Evolutionary conservation across 1,139 yeast genomes (phyloP).

Genomic region (Geotrichum australiense): DNA sequence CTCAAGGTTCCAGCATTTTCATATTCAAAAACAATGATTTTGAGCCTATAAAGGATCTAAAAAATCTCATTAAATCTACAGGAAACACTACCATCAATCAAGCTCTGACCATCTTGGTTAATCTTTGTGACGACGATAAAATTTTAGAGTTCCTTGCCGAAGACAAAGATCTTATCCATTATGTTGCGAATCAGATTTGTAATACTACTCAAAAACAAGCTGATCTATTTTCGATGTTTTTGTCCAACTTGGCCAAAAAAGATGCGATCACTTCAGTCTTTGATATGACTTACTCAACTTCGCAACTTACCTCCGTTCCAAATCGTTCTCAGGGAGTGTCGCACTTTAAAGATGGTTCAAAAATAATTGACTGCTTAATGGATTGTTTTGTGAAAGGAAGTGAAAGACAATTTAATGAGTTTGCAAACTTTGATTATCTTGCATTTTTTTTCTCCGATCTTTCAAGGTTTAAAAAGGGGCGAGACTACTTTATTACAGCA

Average conservation of each 20-base stretch:
- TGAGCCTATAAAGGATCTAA: slow-evolving; percentile 69
- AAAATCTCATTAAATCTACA: slow-evolving; percentile 44
- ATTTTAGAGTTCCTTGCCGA: slow-evolving; percentile 54
- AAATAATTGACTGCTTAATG: slow-evolving; percentile 73
- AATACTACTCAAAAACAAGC: slow-evolving; percentile 58
- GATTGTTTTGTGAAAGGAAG: slow-evolving; percentile 86
- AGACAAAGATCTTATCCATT: slow-evolving; percentile 55
- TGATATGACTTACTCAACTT: slow-evolving; percentile 35
- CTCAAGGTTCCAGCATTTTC: slow-evolving; percentile 58
- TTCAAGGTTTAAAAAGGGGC: slow-evolving; percentile 63
- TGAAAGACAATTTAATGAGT: slow-evolving; percentile 61
- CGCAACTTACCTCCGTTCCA: slow-evolving; percentile 7
- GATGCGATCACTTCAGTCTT: slow-evolving; percentile 56
- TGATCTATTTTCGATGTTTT: slow-evolving; percentile 74
- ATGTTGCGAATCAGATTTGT: slow-evolving; percentile 47
- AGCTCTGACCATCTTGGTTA: slow-evolving; percentile 73
- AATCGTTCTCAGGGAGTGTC: slow-evolving; percentile 7
- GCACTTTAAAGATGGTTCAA: slow-evolving; percentile 33
- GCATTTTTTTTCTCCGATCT: slow-evolving; percentile 87
- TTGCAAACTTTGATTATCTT: slow-evolving; percentile 74
- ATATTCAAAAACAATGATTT: slow-evolving; percentile 66
- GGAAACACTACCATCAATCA: slow-evolving; percentile 26
- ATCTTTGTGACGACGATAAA: slow-evolving; percentile 66
- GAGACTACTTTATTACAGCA: slow-evolving; percentile 61
- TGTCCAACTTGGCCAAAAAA: slow-evolving; percentile 78